phyloP scores from a whole-genome alignment of 345 rosid species.

The Firmiana major region DNA sequence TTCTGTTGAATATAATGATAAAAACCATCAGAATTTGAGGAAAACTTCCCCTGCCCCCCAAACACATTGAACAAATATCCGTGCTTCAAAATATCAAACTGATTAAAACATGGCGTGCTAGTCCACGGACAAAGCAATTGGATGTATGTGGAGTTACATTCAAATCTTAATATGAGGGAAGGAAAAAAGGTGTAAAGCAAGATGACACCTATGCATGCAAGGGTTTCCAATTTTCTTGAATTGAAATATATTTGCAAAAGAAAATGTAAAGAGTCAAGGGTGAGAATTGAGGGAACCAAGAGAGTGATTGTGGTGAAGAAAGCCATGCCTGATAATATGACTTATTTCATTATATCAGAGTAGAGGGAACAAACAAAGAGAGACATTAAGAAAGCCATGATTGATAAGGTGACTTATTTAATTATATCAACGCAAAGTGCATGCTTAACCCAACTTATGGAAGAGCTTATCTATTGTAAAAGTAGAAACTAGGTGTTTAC shows the following conservation, averaged over 20 bases:
- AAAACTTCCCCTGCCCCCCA: not conserved
- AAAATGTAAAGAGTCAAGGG: not conserved
- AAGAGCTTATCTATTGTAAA: no score
- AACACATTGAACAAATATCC: not conserved
- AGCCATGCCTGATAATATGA: not conserved
- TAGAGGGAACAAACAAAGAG: not conserved
- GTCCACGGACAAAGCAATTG: not conserved
- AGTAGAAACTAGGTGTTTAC: no score
- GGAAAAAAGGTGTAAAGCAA: not conserved
- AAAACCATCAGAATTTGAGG: not conserved
- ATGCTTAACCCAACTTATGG: no score
- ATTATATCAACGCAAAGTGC: not conserved
- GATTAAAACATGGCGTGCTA: not conserved
- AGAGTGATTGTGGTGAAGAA: not conserved
- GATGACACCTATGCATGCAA: not conserved
- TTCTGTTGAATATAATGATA: constrained; percentile 33
- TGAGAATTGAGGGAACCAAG: not conserved
- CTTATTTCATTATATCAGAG: not conserved
- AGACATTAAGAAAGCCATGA: not conserved
- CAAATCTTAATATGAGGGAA: not conserved
- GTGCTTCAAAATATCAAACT: not conserved
- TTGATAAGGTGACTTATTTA: not conserved
- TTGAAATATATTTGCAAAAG: not conserved
- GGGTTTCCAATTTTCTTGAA: not conserved
- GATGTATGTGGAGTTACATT: not conserved